Conservation (phyloP, 495 filamentous ascomycete species). For the Aspergillus diversus region DNA sequence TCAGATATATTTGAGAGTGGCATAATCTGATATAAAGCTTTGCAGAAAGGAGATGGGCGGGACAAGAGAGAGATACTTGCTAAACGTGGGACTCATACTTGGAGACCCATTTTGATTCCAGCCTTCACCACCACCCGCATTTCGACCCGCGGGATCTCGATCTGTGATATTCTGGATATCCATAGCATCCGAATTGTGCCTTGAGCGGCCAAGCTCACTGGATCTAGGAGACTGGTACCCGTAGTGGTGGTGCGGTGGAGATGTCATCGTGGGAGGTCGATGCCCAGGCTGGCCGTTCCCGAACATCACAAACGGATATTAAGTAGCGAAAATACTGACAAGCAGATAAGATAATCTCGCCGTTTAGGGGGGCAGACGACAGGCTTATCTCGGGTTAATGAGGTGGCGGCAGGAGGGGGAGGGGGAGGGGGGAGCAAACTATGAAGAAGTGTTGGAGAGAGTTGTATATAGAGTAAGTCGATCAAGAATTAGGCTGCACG, state of each 20-base stretch:
- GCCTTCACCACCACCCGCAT: slow-evolving; percentile 25
- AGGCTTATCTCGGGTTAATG: not conserved
- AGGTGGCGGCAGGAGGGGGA: not conserved
- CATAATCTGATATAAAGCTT: not conserved
- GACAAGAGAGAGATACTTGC: slow-evolving; percentile 41
- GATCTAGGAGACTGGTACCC: slow-evolving; percentile 34
- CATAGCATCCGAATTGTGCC: slow-evolving; percentile 50
- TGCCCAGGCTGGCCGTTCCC: slow-evolving; percentile 23
- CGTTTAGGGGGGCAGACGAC: not conserved
- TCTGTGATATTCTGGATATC: slow-evolving; percentile 47
- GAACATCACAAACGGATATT: slow-evolving; percentile 19
- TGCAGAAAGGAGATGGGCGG: slow-evolving; percentile 5
- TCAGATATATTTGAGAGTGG: not conserved
- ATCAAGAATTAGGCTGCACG: not conserved
- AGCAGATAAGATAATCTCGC: not conserved
- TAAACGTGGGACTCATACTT: slow-evolving; percentile 24
- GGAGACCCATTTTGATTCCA: slow-evolving; percentile 42
- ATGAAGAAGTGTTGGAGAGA: slow-evolving; percentile 12
- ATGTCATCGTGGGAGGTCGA: slow-evolving; percentile 24
- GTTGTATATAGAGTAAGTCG: slow-evolving; percentile 8
- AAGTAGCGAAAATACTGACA: not conserved
- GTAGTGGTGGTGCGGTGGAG: slow-evolving; percentile 31
- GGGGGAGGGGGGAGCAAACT: slow-evolving; percentile 10
- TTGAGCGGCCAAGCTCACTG: slow-evolving; percentile 36
- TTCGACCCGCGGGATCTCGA: slow-evolving; percentile 35